Evolutionary conservation across 306 rosid species (phyloP).

Genomic region (Quillaja saponaria): DNA sequence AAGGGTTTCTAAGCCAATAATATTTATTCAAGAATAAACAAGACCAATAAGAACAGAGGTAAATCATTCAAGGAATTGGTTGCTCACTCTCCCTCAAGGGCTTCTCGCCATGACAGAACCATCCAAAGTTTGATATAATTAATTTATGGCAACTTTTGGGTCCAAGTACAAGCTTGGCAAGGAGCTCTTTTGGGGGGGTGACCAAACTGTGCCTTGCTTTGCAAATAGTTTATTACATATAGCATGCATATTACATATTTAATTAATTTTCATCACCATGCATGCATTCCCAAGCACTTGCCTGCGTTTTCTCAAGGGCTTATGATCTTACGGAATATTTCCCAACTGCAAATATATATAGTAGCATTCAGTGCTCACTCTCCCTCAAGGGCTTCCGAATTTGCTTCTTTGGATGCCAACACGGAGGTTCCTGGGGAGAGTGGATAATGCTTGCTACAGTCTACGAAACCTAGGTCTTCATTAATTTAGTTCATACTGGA

Average conservation of each 20-base stretch:
- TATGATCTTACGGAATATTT: too few species aligned
- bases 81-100: constrained; percentile 24
- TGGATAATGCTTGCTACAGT: not conserved
- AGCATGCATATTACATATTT: too few species aligned
- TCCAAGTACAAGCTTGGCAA: not conserved
- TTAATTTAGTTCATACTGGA: too few species aligned
- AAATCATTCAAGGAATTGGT: constrained; percentile 28
- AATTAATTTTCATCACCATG: too few species aligned
- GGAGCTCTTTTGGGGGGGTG: not conserved
- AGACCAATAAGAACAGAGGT: not conserved
- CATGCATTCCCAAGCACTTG: too few species aligned
- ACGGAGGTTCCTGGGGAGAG: constrained; percentile 10
- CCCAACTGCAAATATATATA: too few species aligned
- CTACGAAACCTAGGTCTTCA: too few species aligned
- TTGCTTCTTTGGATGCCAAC: not conserved
- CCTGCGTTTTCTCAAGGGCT: too few species aligned
- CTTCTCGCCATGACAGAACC: not conserved
- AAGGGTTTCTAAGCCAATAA: constrained; percentile 28
- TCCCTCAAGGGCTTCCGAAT: constrained; percentile 27
- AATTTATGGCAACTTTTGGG: not conserved
- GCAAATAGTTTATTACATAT: too few species aligned
- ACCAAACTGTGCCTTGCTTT: not conserved
- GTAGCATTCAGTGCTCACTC: constrained; percentile 6
- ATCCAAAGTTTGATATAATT: not conserved
- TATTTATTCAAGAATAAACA: constrained; percentile 16